Evolutionary conservation across 2,329 filamentous ascomycete genomes (phyloP), one percentile per base, ranked within the genome.

Genomic region (Apiospora kogelbergensis): DNA sequence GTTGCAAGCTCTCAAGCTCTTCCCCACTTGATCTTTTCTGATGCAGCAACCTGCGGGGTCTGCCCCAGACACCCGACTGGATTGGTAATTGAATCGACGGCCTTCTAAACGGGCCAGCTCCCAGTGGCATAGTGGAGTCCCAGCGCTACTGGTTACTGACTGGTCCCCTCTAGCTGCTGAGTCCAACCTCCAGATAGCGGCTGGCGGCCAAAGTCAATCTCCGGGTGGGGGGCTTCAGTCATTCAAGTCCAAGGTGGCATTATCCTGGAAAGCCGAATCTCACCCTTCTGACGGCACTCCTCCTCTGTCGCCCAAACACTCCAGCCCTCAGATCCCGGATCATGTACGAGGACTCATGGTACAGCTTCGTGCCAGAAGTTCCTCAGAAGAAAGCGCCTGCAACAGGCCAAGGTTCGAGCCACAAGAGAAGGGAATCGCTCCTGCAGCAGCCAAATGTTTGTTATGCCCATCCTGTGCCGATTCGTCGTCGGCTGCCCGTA

Each of bases 331-430:
- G 13, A 24, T 7, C 11, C 17, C 44, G 45, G 42, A 68, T n/a
- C 40, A 94, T 94, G 91, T 93, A 93, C 79, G 93, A 95, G 80
- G 93, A 95, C 80, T 90, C 91, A 40, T 95, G 93, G 92, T 94
- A 95, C 82, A 93, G 87, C 78, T 91, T 93, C 77, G 88, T 93
- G 72, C 88, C 91, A 33, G 88, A 91, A 68, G 81, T 87, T 67
- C 82, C 86, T 69, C 81, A 85, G 72, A 86, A 84, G 74, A 83
- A 83, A 70, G 81, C 81, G n/a, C 75, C 82, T 57, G 80, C 83
- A 30, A 81, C 84, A 48, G 76, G 75, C 41, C 81, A 84, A 68
- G 76, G 80, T 64, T 73, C 84, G 60, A 86, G 85, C 66, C 91
- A 92, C 76, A 87, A 86, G 72, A 88, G 92, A 70, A 89, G 87